phyloP scores from a whole-genome alignment of 1,284 basidiomycete genomes.

The Mycosarcoma mackinlayi region DNA sequence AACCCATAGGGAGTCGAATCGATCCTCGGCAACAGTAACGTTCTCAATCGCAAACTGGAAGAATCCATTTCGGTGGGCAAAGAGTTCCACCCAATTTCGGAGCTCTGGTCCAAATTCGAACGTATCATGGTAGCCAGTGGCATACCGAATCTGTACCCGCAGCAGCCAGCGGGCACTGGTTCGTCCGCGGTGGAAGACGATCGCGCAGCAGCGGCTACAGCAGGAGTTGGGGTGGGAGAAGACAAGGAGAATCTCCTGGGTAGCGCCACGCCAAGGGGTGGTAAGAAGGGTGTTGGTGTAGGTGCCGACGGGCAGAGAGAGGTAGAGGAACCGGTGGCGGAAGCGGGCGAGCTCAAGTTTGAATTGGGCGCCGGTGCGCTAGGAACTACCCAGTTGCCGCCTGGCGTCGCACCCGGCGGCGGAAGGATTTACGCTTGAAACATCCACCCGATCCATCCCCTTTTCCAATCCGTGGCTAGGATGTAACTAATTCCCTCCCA shows the following conservation, averaged over 20 bases:
- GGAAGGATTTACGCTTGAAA: conserved; percentile 38
- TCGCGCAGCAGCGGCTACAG: no score
- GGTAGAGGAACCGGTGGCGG: background rate
- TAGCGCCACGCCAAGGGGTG: background rate
- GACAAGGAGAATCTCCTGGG: background rate
- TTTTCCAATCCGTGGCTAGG: no score
- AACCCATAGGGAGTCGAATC: conserved; percentile 88
- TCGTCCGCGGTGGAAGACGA: no score
- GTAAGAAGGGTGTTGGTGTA: no score
- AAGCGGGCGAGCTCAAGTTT: conserved; percentile 1
- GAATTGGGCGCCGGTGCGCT: background rate
- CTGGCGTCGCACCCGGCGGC: conserved; percentile 46
- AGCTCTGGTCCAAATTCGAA: conserved; percentile 85
- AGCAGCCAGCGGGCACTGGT: no score
- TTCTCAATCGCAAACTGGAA: conserved; percentile 89
- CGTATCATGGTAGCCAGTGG: conserved; percentile 75
- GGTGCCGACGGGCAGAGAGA: no score
- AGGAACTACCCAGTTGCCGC: conserved; percentile 7
- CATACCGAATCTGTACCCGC: conserved; percentile 33
- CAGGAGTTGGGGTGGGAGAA: background rate
- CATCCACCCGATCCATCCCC: no score
- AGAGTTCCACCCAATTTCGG: conserved; percentile 89
- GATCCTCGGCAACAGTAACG: conserved; percentile 83
- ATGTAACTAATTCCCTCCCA: no score
- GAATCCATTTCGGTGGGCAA: conserved; percentile 90